Conservation (phyloP, 1,284 basidiomycete species). For the Mycosarcoma mackinlayi region DNA sequence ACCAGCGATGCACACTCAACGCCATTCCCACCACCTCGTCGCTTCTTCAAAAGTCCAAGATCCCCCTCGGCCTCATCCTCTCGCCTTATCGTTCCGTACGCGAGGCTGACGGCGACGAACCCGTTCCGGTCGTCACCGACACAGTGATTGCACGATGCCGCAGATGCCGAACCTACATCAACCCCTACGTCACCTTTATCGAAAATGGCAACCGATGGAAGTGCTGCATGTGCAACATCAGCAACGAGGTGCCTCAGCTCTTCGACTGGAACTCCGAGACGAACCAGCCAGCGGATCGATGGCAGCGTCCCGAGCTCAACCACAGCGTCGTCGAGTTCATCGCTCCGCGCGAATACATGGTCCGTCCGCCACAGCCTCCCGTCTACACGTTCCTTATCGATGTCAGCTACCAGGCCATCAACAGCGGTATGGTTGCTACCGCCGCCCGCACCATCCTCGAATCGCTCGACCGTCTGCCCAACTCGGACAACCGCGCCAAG, state of each 20-base stretch:
- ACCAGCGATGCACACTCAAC: constrained; percentile 92
- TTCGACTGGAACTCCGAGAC: constrained; percentile 97
- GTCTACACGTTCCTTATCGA: constrained; percentile 98
- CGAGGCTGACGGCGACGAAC: constrained; percentile 72
- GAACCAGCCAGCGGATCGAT: constrained; percentile 94
- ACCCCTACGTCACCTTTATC: constrained; percentile 97
- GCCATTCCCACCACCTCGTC: constrained; percentile 92
- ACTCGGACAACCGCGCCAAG: constrained; percentile 92
- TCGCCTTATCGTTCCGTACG: constrained; percentile 88
- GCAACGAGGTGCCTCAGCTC: constrained; percentile 97
- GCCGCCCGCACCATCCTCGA: constrained; percentile 95
- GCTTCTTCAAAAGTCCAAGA: constrained; percentile 89
- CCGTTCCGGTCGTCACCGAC: constrained; percentile 88
- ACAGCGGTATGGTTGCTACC: constrained; percentile 90
- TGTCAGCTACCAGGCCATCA: constrained; percentile 87
- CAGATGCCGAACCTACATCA: constrained; percentile 97
- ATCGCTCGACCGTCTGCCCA: constrained; percentile 92
- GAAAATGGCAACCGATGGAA: constrained; percentile 99
- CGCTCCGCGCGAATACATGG: constrained; percentile 99
- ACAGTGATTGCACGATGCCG: constrained; percentile 97
- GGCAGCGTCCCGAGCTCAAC: constrained; percentile 92
- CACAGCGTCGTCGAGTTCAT: constrained; percentile 94
- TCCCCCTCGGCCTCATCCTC: constrained; percentile 89
- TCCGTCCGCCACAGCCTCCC: constrained; percentile 93
- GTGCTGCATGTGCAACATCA: constrained; percentile 98